These are phyloP conservation scores for Paramecium caudatum DNA, from an alignment of 73 alveolate species.

Conservation along the genomic window DNA sequence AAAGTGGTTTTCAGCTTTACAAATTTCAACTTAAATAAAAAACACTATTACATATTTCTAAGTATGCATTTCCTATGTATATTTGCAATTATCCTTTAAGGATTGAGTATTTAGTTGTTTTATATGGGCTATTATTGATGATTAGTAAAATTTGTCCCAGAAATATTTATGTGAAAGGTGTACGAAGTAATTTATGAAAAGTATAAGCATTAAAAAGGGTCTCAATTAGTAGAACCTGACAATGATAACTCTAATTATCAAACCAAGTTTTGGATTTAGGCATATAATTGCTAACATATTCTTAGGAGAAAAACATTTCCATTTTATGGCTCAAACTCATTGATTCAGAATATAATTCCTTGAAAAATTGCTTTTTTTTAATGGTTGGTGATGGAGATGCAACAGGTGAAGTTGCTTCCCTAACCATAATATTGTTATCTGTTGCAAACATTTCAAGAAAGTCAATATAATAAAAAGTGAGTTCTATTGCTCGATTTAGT, in stretches of 20 bases:
- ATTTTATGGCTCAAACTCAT: not conserved
- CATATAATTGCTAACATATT: not conserved
- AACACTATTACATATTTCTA: not conserved
- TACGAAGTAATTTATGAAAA: slow-evolving; percentile 6
- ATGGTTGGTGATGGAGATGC: slow-evolving; percentile 53
- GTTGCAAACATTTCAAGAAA: slow-evolving; percentile 5
- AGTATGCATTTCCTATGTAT: slow-evolving; percentile 37
- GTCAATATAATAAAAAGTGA: slow-evolving; percentile 5
- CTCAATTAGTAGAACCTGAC: not conserved
- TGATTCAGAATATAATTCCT: not conserved
- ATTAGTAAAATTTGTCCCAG: not conserved
- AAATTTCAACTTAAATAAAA: not conserved
- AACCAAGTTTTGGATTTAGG: slow-evolving; percentile 42
- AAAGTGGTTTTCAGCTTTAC: not conserved
- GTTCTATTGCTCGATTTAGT: slow-evolving; percentile 36
- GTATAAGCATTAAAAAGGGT: slow-evolving; percentile 24
- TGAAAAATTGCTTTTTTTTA: slow-evolving; percentile 24
- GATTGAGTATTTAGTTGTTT: not conserved
- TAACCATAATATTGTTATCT: not conserved
- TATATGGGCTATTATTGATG: not conserved
- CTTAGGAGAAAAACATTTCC: slow-evolving; percentile 44
- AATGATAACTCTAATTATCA: not conserved
- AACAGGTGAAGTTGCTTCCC: not conserved
- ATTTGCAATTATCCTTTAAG: not conserved
- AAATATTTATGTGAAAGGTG: not conserved